Conservation (phyloP, 1,284 basidiomycete genomes). For the Coriolopsis trogii region DNA sequence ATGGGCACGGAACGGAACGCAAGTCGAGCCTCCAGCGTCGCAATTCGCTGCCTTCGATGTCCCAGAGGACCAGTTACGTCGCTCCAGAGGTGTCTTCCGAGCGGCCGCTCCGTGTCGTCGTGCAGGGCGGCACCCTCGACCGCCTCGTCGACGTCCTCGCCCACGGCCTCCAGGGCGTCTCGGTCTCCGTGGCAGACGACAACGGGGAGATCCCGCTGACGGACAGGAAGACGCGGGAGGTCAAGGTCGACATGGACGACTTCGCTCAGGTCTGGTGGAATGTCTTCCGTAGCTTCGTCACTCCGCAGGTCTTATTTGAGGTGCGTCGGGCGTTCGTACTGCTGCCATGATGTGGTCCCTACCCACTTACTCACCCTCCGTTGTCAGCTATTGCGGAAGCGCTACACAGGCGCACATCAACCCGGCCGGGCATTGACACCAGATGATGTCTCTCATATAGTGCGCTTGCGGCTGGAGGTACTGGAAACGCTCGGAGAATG, state of each 20-base stretch:
- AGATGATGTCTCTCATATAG: conserved; percentile 30
- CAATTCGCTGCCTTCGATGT: conserved; percentile 78
- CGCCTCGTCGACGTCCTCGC: conserved; percentile 73
- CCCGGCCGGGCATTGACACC: conserved; percentile 21
- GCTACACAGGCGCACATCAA: conserved; percentile 57
- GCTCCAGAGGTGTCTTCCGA: conserved; percentile 62
- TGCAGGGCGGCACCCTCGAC: conserved; percentile 77
- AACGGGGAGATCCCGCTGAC: conserved; percentile 79
- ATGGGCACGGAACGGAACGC: conserved; percentile 66
- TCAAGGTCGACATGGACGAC: conserved; percentile 70
- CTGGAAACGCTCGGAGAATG: conserved; percentile 69
- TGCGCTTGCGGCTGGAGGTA: conserved; percentile 54
- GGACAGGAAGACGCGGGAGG: conserved; percentile 68
- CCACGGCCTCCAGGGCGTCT: conserved; percentile 75
- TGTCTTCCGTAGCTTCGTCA: conserved; percentile 76
- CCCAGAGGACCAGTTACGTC: conserved; percentile 59
- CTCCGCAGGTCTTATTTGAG: conserved; percentile 81
- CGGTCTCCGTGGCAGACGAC: conserved; percentile 79
- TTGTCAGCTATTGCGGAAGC: conserved; percentile 69
- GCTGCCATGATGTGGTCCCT: conserved; percentile 7
- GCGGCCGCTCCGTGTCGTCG: conserved; percentile 70
- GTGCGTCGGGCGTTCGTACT: conserved; percentile 43
- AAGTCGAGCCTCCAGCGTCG: conserved; percentile 73
- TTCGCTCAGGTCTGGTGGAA: conserved; percentile 81
- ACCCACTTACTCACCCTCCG: conserved; percentile 13